Evolutionary conservation across 1,139 yeast species (phyloP).

Genomic region (Groenewaldozyma auringiensis): DNA sequence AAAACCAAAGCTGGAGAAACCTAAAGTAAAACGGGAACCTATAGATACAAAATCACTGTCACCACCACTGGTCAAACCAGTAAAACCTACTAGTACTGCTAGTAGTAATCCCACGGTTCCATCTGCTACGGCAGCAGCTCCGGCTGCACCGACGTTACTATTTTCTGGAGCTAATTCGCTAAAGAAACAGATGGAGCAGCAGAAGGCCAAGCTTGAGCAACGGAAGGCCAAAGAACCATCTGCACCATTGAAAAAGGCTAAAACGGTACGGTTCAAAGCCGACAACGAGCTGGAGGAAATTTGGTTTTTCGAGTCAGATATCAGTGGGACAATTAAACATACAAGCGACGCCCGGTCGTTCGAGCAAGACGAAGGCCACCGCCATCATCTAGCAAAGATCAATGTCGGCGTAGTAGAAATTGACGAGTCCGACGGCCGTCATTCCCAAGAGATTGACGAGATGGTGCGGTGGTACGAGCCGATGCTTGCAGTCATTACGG

Average conservation of each 20-base stretch:
- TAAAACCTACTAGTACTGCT: background rate
- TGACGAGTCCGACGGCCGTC: background rate
- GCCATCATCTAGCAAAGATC: background rate
- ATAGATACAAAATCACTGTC: too few species aligned
- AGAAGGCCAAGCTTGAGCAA: slow-evolving; percentile 11
- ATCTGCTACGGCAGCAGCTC: slow-evolving; percentile 2
- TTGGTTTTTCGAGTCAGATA: slow-evolving; percentile 39
- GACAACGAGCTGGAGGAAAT: slow-evolving; percentile 35
- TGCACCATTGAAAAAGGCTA: background rate
- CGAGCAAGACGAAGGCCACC: slow-evolving; percentile 29
- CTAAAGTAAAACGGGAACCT: too few species aligned
- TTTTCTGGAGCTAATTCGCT: slow-evolving; percentile 14
- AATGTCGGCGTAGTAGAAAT: background rate
- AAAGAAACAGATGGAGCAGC: slow-evolving; percentile 15
- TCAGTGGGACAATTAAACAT: slow-evolving; percentile 16
- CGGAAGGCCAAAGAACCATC: slow-evolving; percentile 7
- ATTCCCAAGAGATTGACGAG: background rate
- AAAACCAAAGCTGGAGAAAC: too few species aligned
- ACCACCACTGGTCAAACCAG: too few species aligned
- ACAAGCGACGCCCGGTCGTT: slow-evolving; percentile 22
- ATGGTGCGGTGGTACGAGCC: background rate
- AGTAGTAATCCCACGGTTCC: background rate
- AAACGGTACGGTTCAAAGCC: background rate
- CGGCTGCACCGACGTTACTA: slow-evolving; percentile 12
- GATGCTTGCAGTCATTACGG: background rate